Conservation (phyloP, 2,329 filamentous ascomycete genomes). For the Ophiostoma pallidulum region DNA sequence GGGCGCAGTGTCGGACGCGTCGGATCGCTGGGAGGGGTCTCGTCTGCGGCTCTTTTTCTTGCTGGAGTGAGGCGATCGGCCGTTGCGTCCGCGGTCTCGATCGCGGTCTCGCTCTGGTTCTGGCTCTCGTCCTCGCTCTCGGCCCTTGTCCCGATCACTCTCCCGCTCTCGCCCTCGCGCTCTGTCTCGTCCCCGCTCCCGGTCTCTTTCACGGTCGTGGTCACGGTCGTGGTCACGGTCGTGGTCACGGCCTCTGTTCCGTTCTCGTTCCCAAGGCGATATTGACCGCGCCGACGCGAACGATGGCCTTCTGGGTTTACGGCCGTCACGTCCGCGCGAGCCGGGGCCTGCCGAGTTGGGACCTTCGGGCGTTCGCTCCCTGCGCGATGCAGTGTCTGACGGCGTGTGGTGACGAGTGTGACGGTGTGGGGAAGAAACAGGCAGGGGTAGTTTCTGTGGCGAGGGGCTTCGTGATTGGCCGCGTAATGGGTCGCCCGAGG, state of each 20-base stretch:
- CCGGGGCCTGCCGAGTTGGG: background rate
- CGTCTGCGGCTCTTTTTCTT: conserved; percentile 27
- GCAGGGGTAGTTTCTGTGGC: conserved; percentile 1
- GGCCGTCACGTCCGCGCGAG: background rate
- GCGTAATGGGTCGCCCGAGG: conserved; percentile 5
- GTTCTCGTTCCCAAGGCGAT: background rate
- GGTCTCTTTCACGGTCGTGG: too few relatives aligned
- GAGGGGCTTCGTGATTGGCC: conserved; percentile 17
- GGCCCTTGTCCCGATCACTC: background rate
- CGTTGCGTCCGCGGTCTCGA: background rate
- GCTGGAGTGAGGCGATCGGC: background rate
- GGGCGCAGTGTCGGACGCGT: conserved; percentile 29
- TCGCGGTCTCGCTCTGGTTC: background rate
- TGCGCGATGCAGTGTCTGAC: conserved; percentile 18
- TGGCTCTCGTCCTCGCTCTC: background rate
- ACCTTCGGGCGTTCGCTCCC: background rate
- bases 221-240: too few relatives aligned
- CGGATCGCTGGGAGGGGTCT: conserved; percentile 30
- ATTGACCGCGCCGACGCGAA: background rate
- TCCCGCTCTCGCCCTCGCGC: background rate
- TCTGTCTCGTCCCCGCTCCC: background rate
- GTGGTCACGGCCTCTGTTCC: background rate
- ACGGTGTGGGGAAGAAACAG: background rate
- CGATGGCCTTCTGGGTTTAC: background rate
- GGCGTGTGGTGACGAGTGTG: conserved; percentile 16